These are phyloP conservation scores for Coprinopsis strossmayeri DNA, from an alignment of 768 basidiomycete genomes.

Conservation along the genomic window DNA sequence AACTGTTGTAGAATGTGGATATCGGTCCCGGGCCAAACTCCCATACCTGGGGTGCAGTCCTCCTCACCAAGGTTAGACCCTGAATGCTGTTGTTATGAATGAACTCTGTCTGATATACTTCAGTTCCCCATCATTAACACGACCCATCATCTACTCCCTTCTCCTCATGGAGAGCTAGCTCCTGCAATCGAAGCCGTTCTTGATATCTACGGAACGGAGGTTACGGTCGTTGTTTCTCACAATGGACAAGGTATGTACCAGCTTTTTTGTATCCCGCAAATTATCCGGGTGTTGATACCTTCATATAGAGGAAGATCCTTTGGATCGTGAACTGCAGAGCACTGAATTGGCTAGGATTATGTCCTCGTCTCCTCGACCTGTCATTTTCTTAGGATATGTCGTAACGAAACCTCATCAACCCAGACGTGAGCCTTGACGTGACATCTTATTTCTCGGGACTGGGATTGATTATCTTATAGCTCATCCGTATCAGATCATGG, in stretches of 20 bases:
- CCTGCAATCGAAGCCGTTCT: slow-evolving; percentile 85
- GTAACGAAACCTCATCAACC: slow-evolving; percentile 61
- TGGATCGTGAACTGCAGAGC: slow-evolving; percentile 86
- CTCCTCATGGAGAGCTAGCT: slow-evolving; percentile 80
- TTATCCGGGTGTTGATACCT: not conserved
- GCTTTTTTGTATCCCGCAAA: not conserved
- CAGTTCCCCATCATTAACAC: slow-evolving; percentile 87
- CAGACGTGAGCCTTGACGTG: slow-evolving; percentile 42
- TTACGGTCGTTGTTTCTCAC: slow-evolving; percentile 83
- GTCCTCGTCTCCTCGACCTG: slow-evolving; percentile 63
- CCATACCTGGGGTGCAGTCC: slow-evolving; percentile 84
- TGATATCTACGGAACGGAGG: slow-evolving; percentile 69
- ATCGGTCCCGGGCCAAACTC: slow-evolving; percentile 83
- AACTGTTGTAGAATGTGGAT: slow-evolving; percentile 66
- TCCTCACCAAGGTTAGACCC: slow-evolving; percentile 64
- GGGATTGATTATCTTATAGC: slow-evolving; percentile 30
- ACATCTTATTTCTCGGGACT: not conserved
- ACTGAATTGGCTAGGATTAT: slow-evolving; percentile 77
- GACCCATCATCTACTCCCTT: slow-evolving; percentile 81
- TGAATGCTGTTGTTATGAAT: not conserved
- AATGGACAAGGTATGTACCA: slow-evolving; percentile 72
- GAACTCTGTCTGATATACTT: not conserved
- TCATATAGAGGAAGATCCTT: slow-evolving; percentile 74
- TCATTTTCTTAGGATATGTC: slow-evolving; percentile 78
- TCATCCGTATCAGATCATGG: slow-evolving; percentile 68